Evolutionary conservation across 257 asterid genomes (phyloP).

Genomic region (Primulina eburnea): DNA sequence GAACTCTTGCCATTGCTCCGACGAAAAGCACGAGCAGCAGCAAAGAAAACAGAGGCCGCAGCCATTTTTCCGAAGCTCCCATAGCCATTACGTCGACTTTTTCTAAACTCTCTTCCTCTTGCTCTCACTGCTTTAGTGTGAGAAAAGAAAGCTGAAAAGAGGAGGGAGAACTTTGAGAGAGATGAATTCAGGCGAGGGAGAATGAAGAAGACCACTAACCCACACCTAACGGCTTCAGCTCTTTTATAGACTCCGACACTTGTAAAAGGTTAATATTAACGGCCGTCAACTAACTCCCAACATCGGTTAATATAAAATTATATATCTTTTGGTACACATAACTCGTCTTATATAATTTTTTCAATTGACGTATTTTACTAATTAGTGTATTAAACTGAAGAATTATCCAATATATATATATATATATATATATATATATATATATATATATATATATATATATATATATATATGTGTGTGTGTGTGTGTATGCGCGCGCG

Average conservation of each 20-base stretch:
- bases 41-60: slow-evolving; percentile 37
- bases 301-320: no score
- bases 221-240: slow-evolving; percentile 53
- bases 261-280: slow-evolving; percentile 40
- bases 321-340: no score
- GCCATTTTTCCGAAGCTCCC: slow-evolving; percentile 36
- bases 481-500: no score
- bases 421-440: no score
- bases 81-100: slow-evolving; percentile 25
- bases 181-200: slow-evolving; percentile 18
- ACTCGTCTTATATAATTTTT: no score
- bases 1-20: slow-evolving; percentile 39
- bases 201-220: slow-evolving; percentile 30
- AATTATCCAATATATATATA: no score
- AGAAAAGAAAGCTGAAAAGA: slow-evolving; percentile 15
- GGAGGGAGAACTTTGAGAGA: not conserved
- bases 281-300: slow-evolving; percentile 43
- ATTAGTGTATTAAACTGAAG: no score
- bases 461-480: no score
- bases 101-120: not conserved
- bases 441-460: no score
- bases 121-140: slow-evolving; percentile 25
- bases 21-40: slow-evolving; percentile 44
- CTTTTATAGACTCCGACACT: slow-evolving; percentile 43
- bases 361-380: no score